Evolutionary conservation across 2,329 filamentous ascomycete species (phyloP), one percentile per base, ranked within the genome.

Genomic region (Coniella lustricola): DNA sequence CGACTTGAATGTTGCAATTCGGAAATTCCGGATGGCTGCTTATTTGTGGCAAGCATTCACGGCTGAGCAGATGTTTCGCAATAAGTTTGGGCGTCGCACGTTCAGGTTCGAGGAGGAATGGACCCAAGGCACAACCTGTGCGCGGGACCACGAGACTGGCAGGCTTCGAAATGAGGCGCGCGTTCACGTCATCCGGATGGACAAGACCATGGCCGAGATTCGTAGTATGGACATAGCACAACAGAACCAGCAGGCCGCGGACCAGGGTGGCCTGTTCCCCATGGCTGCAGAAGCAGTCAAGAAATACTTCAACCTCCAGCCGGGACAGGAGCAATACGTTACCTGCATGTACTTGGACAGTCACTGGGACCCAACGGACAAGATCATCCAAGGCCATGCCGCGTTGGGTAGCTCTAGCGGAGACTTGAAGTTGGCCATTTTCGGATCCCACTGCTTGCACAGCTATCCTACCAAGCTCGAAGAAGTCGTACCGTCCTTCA

Each of bases 31-130:
- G 54, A 96, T 95, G 86, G 85, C 90, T 16, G 91, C 89, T 20
- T 96, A 97, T 63, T 74, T 97, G 13, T 97, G 93, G 90, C 93
- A 98, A 64, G 89, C 90, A 7, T 97, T 95, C 60, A 97, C 91
- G 0, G 89, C 88, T 7, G 93, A 98, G 64, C 90, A 97, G 64
- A 97, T 97, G 91, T 85, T 81, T 64, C 83, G 89, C 54, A 87
- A 95, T 63, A 87, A 85, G 52, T 81, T 97, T 56, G 90, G 90
- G 9, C 79, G 91, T 50, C 82, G 91, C 49, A 84, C 81, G 46
- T 97, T 96, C 65, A 79, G 90, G 37, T 90, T 95, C 54, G 93
- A 97, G 59, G 93, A 98, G 65, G 87, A 95, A 62, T 97, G 93
- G 93, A 87, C 87, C 52, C 81, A 82, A 3, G 90, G 90, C 7